Base-by-base conservation (phyloP, 2,329 filamentous ascomycete species). In the Fusarium sp. region DNA sequence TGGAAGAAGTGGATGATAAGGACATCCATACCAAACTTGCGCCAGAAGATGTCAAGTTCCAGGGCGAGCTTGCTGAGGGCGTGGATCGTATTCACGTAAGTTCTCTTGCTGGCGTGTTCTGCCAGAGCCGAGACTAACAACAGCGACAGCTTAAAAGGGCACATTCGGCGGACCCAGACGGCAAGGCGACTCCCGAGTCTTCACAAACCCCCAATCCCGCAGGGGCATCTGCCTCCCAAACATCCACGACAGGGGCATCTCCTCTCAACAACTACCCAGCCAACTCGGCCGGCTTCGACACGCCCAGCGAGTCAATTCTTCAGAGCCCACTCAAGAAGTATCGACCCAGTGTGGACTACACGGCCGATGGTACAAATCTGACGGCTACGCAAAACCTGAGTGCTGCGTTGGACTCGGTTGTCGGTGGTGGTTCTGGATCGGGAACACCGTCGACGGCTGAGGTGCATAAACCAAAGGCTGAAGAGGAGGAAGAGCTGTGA, bases 11-110 rank as follows among this genome's bases (percentile, higher is more conserved):
- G 35, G 88, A 91, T 63, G 90, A 92, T 76, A 91, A 91, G 80
- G 88, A 92, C 59, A 84, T 87, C 64, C 88, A 89, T 75, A 84
- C 86, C 58, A 88, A 90, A 78, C 83, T 94, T 39, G 91, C 87
- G 8, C 90, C 92, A 2, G 94, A 96, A 73, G 94, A 96, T 80
- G 91, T 90, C 62, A 89, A 90, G 76, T 91, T 91, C 76, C 90
- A 92, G 64, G 92, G 92, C 59, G 94, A 96, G 82, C 86, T 97
- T 64, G 92, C 93, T 48, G 94, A 95, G 72, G 93, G 94, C 57
- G 93, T 97, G 60, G 90, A 94, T 78, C 92, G 94, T 76, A 96
- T 97, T 82, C 93, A 92, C 83, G 94, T 95, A 87, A 80, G 90
- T 82, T 50, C 18, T 6, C 22, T 27, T 2, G 7, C 29, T 11